Conservation (phyloP, 1,284 basidiomycete genomes). For the Neotropicomus parvogracilis region DNA sequence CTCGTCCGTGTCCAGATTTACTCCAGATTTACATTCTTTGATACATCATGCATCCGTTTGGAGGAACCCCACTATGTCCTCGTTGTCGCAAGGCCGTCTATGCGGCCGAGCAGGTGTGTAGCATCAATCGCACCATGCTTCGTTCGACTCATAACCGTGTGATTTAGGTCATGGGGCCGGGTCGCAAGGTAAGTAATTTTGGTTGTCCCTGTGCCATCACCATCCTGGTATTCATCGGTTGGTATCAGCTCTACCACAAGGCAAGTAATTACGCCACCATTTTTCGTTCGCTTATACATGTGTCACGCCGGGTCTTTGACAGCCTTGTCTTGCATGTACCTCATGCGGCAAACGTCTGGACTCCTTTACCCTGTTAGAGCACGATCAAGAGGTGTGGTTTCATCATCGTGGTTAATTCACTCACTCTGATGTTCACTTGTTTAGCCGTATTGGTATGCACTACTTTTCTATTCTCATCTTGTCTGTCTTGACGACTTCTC, state of each 20-base stretch:
- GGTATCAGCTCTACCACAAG: constrained; percentile 69
- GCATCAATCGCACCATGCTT: background rate
- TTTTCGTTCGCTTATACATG: constrained; percentile 7
- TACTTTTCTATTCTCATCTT: background rate
- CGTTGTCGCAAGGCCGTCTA: constrained; percentile 69
- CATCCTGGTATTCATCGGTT: constrained; percentile 3
- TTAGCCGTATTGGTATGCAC: constrained; percentile 33
- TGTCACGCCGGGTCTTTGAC: background rate
- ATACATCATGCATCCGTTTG: constrained; percentile 58
- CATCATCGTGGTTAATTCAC: constrained; percentile 2
- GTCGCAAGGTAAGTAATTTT: constrained; percentile 59
- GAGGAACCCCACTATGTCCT: constrained; percentile 61
- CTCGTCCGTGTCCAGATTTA: constrained; percentile 5
- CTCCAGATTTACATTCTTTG: background rate
- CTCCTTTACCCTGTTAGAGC: constrained; percentile 68
- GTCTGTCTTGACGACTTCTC: constrained; percentile 12
- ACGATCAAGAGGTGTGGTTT: constrained; percentile 64
- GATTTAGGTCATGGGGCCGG: constrained; percentile 70
- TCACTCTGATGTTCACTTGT: constrained; percentile 10
- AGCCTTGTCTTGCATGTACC: constrained; percentile 70
- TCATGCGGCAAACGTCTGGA: constrained; percentile 71
- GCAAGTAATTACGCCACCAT: constrained; percentile 34
- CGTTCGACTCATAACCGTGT: constrained; percentile 10
- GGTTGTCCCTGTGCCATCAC: constrained; percentile 5
- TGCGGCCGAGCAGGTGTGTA: constrained; percentile 72